A percentile compares a stretch with the other conserved stretches of the same genome.
Conservation (phyloP, 306 rosid species). For the Albizia julibrissin region DNA sequence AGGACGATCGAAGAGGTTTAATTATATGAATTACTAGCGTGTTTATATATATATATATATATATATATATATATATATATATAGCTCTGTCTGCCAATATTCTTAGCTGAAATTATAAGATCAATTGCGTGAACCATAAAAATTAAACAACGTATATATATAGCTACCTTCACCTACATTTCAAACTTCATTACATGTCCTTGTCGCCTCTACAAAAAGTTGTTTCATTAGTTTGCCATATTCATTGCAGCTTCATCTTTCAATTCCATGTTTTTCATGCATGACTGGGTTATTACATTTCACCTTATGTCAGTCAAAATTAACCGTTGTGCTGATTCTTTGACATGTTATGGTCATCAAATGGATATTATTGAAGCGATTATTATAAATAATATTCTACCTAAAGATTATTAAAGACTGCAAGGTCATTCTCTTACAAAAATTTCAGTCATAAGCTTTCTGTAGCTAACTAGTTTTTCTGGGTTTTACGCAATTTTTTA, state of each 20-base stretch:
- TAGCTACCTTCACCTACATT: not conserved
- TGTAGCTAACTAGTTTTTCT: not conserved
- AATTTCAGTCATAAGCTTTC: too few relatives aligned
- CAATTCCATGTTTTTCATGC: not conserved
- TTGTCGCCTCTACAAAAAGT: not conserved
- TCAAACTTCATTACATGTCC: not conserved
- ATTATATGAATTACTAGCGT: not conserved
- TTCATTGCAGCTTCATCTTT: not conserved
- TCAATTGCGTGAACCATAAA: not conserved
- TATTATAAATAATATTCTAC: too few relatives aligned
- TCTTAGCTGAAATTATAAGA: not conserved
- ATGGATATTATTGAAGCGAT: too few relatives aligned
- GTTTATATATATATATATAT: not conserved
- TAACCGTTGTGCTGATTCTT: too few relatives aligned
- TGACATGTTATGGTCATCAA: too few relatives aligned
- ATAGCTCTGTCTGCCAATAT: not conserved
- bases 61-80: slow-evolving; percentile 13
- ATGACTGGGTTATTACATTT: too few relatives aligned
- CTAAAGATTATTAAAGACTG: too few relatives aligned
- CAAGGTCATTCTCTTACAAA: not conserved
- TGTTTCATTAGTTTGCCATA: not conserved
- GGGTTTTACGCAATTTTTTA: not conserved
- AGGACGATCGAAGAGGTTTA: not conserved
- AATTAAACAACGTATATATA: not conserved
- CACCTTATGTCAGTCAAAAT: too few relatives aligned